Conservation (phyloP, 768 basidiomycete genomes). For the Plicaturopsis crispa region DNA sequence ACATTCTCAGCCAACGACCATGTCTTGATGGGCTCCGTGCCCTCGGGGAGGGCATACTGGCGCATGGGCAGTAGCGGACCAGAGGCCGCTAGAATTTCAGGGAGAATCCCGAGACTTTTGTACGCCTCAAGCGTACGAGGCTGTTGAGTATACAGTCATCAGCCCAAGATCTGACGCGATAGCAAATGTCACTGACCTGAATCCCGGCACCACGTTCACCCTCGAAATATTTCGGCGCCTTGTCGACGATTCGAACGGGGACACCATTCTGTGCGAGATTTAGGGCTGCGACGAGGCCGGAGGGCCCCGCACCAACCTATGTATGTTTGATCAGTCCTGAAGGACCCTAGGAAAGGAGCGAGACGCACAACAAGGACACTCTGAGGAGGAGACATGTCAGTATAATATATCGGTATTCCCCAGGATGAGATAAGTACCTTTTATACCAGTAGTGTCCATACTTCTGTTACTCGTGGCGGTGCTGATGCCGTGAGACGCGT, state of each 20-base stretch:
- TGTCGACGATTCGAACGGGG: constrained; percentile 26
- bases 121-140: constrained; percentile 18
- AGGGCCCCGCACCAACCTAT: constrained; percentile 41
- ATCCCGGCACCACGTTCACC: constrained; percentile 21
- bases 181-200: too few relatives aligned
- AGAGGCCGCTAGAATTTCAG: constrained; percentile 8
- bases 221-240: constrained; percentile 15
- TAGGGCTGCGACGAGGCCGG: constrained; percentile 36
- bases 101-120: constrained; percentile 15
- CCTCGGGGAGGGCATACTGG: constrained; percentile 9
- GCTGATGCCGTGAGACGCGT: too few relatives aligned
- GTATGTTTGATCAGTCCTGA: too few relatives aligned
- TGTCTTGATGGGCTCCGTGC: not conserved
- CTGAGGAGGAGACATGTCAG: too few relatives aligned
- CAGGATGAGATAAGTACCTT: too few relatives aligned
- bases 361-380: too few relatives aligned
- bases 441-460: too few relatives aligned
- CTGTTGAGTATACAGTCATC: too few relatives aligned
- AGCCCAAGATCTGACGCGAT: too few relatives aligned
- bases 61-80: constrained; percentile 1
- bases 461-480: too few relatives aligned
- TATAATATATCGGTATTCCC: too few relatives aligned
- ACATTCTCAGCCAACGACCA: not conserved
- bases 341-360: too few relatives aligned
- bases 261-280: constrained; percentile 24